phyloP scores from a whole-genome alignment of 2,329 filamentous ascomycete genomes.

The Incumbomyces delicatus region DNA sequence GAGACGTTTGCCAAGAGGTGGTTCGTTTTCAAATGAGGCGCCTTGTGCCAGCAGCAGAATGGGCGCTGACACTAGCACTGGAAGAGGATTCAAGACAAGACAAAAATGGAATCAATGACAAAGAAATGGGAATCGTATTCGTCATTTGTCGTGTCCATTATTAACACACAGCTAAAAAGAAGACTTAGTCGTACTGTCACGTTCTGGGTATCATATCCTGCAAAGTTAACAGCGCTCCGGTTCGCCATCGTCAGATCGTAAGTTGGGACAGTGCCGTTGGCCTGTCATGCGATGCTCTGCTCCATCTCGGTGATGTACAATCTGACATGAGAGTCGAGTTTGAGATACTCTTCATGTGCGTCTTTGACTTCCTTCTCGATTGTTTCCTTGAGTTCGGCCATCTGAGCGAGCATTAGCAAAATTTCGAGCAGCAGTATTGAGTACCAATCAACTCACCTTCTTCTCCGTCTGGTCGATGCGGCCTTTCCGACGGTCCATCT shows the following conservation, averaged over 20 bases:
- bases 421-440: too few species aligned
- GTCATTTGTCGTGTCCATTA: too few species aligned
- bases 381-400: conserved; percentile 94
- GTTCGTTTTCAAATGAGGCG: conserved; percentile 47
- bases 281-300: conserved; percentile 53
- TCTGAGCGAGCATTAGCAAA: conserved; percentile 43
- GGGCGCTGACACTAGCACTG: too few species aligned
- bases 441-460: conserved; percentile 54
- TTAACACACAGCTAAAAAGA: too few species aligned
- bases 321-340: conserved; percentile 95
- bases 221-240: too few species aligned
- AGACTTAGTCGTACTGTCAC: too few species aligned
- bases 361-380: conserved; percentile 89
- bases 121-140: too few species aligned
- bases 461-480: conserved; percentile 97
- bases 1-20: conserved; percentile 53
- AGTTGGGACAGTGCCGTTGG: background rate
- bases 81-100: too few species aligned
- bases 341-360: conserved; percentile 88
- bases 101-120: too few species aligned
- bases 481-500: conserved; percentile 87
- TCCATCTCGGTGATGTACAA: conserved; percentile 99
- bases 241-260: background rate
- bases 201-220: too few species aligned
- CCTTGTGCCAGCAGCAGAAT: too few species aligned